Evolutionary conservation across 75 land plant species (phyloP).

Genomic region (Adiantum capillusveneris): DNA sequence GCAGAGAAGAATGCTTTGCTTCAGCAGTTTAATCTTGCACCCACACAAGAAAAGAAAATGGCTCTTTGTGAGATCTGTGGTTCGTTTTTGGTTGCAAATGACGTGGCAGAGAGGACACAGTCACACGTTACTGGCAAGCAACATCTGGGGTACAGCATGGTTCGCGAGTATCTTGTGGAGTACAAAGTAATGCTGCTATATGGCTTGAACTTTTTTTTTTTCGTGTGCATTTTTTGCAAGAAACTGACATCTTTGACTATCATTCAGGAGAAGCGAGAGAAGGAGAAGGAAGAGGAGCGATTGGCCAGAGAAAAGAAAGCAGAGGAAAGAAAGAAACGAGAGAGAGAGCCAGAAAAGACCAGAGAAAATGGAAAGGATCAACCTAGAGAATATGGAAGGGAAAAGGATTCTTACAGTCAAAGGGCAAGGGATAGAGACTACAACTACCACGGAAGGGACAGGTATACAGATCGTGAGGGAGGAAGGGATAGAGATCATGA

Average conservation of each 20-base stretch:
- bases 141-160: slow-evolving; percentile 88
- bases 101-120: slow-evolving; percentile 90
- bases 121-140: slow-evolving; percentile 93
- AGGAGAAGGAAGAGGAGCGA: slow-evolving; percentile 40
- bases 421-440: slow-evolving; percentile 30
- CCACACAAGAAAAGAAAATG: slow-evolving; percentile 91
- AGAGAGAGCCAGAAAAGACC: slow-evolving; percentile 37
- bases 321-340: slow-evolving; percentile 51
- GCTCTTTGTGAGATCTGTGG: slow-evolving; percentile 91
- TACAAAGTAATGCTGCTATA: slow-evolving; percentile 37
- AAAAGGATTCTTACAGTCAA: slow-evolving; percentile 25
- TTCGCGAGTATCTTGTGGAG: slow-evolving; percentile 70
- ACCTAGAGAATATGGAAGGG: slow-evolving; percentile 5
- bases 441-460: slow-evolving; percentile 35
- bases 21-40: slow-evolving; percentile 43
- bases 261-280: neutral
- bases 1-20: slow-evolving; percentile 62
- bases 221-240: neutral
- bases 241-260: neutral
- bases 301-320: slow-evolving; percentile 64
- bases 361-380: slow-evolving; percentile 38
- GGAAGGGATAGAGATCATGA: slow-evolving; percentile 22
- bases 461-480: slow-evolving; percentile 41
- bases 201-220: neutral
- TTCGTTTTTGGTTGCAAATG: slow-evolving; percentile 89